Evolutionary conservation across 305 asterid genomes (phyloP), one percentile per base, ranked within the genome.

Genomic region (Salvia sclarea): DNA sequence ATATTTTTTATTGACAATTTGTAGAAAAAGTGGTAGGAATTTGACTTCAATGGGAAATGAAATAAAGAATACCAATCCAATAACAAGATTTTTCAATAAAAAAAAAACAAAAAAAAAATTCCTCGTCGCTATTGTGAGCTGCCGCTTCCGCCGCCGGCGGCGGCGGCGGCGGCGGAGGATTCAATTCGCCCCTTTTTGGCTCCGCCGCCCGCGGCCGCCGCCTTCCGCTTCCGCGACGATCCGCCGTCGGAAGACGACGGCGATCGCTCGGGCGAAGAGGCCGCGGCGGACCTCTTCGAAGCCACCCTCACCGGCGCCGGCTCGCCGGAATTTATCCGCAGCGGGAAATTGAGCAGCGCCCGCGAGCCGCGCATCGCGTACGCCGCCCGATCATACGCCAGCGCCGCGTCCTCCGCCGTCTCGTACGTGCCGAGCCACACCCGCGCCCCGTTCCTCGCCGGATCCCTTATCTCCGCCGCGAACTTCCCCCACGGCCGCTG

Each of bases 341-440:
- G 44, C 1, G 95, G 92, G 41, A 88, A 88, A 66, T 88, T 88
- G 44, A 86, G 74, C 83, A 84, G 0, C 14, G 95, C 92, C 10
- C 89, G 82, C n/a, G 92, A 68, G 6, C 92, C 92, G n/a, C 95
- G 80, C 80, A 88, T 86, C 28, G 80, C 75, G 55, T 66, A 85
- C 13, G 95, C 95, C 1, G 92, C 95, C 54, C 67, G 57, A 21
- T 86, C 95, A 2, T 86, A 88, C 9, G 95, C 90, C 33, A 82
- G 8, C 43, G 92, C 92, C n/a, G 95, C 95, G 8, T 85, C 92
- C 79, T 88, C 90, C 41, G 90, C 91, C 30, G 86, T 85, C 77
- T 80, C 86, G 33, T 76, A 88, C 0, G 95, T 88, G 31, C 95
- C 92, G 2, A 84, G 78, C 95, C 95, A 88, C 33, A 84, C 86